Base-by-base conservation (phyloP, 1,139 yeast species). In the Candida glucosophila region DNA sequence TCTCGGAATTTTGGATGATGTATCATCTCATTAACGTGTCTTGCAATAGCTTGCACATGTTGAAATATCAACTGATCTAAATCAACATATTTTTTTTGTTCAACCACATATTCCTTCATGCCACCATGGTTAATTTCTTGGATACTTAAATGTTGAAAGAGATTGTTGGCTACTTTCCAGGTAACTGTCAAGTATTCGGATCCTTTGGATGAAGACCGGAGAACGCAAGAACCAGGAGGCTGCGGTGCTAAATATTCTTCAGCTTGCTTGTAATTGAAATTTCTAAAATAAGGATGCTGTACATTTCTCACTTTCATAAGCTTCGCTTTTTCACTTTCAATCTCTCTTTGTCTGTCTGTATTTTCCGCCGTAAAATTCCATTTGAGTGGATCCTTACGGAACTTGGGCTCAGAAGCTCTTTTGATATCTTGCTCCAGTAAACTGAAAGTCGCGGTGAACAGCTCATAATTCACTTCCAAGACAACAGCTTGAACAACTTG, bases 151-250 rank as follows among this genome's bases (percentile, higher is more conserved):
- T 90, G 97, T 50, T 92, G 98, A 57, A 80, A 92, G 37, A 90
- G 60, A 47, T 78, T 81, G 44, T 82, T 90, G 33, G 85, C 90
- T 20, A 92, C 88, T 49, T 90, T 90, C 97, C 98, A 90, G 0
- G 99, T 90, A 20, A 88, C 80, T 2, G 95, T 88, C 41, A 90
- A 67, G 51, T 76, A 95, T 37, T 83, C 81, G 22, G 73, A 67
- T 18, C 98, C 98, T 35, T 78, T 76, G 5, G 95, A 83, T 1
- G 96, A 86, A 7, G 97, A 98, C 40, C 99, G 73, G 31, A 90
- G 83, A 17, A 92, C 94, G 56, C 86, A 73, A 43, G 85, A 95
- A 26, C 99, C 99, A 33, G 88, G 78, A 24, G 77, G 73, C 50
- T 81, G 73, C 10, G 95, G 82, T 8, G 96, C 95, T 44, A 90